phyloP scores from a whole-genome alignment of 306 rosid species.

The Purshia tridentata region DNA sequence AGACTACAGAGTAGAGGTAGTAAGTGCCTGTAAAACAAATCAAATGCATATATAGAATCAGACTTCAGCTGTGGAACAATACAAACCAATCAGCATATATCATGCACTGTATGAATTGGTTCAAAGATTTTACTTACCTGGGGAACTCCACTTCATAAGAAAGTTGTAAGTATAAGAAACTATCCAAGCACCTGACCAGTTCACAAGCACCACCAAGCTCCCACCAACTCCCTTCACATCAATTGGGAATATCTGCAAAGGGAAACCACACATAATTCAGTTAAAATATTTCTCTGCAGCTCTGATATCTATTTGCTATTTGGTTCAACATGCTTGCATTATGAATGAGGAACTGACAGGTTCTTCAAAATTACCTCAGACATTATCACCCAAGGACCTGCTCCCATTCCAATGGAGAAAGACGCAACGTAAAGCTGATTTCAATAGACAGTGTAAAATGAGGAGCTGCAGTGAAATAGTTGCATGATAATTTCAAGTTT shows the following conservation, averaged over 20 bases:
- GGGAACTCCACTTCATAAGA: constrained; percentile 74
- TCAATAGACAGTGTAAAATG: neutral
- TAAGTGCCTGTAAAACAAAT: constrained; percentile 58
- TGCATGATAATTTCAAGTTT: neutral
- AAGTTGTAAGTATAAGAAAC: constrained; percentile 81
- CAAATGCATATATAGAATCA: neutral
- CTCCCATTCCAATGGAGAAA: constrained; percentile 77
- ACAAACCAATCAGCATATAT: neutral
- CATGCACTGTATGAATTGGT: neutral
- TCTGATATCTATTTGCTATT: neutral
- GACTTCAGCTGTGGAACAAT: neutral
- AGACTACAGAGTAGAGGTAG: constrained; percentile 60
- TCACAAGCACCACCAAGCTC: constrained; percentile 71
- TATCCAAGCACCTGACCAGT: constrained; percentile 83
- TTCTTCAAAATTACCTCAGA: constrained; percentile 67
- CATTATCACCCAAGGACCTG: constrained; percentile 93
- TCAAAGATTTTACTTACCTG: constrained; percentile 36
- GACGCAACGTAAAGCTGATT: constrained; percentile 63
- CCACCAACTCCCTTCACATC: constrained; percentile 77
- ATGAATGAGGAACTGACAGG: neutral
- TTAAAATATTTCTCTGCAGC: neutral
- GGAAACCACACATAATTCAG: neutral
- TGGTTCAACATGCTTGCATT: neutral
- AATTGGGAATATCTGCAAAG: constrained; percentile 71
- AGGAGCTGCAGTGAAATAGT: neutral